phyloP scores from a whole-genome alignment of 345 rosid genomes.

The Cardiospermum halicacabum region DNA sequence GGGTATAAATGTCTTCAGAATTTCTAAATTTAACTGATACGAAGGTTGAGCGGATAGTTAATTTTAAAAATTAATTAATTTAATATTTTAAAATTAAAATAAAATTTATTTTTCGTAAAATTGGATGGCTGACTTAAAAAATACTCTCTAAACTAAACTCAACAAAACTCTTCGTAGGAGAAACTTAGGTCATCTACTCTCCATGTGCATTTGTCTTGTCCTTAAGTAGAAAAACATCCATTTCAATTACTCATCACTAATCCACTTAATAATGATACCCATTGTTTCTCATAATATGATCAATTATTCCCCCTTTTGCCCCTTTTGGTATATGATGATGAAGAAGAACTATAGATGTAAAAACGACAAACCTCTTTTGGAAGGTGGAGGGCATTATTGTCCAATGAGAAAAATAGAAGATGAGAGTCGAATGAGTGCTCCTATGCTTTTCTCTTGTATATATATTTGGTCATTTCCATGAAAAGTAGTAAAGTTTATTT shows the following conservation, averaged over 20 bases:
- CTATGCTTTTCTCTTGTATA: constrained; percentile 31
- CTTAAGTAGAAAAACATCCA: constrained; percentile 38
- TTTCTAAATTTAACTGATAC: too few species aligned
- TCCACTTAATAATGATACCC: background rate
- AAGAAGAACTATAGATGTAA: too few species aligned
- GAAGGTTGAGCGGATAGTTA: too few species aligned
- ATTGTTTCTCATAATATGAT: constrained; percentile 5
- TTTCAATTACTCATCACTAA: constrained; percentile 23
- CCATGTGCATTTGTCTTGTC: constrained; percentile 59
- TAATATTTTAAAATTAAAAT: too few species aligned
- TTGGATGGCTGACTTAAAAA: too few species aligned
- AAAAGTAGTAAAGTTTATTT: constrained; percentile 39
- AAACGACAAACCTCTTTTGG: too few species aligned
- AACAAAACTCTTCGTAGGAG: constrained; percentile 7
- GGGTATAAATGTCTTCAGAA: too few species aligned
- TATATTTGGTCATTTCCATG: constrained; percentile 41
- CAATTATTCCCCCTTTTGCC: constrained; percentile 17
- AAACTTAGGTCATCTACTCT: constrained; percentile 15
- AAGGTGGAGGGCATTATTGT: constrained; percentile 18
- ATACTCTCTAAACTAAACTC: too few species aligned
- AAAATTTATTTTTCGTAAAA: too few species aligned
- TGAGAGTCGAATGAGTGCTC: constrained; percentile 6
- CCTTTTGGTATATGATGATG: constrained; percentile 25
- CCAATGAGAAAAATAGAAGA: background rate
- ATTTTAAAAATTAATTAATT: too few species aligned